Evolutionary conservation across 2,329 filamentous ascomycete genomes (phyloP), one percentile per base, ranked within the genome.

Genomic region (Huntiella abstrusa): DNA sequence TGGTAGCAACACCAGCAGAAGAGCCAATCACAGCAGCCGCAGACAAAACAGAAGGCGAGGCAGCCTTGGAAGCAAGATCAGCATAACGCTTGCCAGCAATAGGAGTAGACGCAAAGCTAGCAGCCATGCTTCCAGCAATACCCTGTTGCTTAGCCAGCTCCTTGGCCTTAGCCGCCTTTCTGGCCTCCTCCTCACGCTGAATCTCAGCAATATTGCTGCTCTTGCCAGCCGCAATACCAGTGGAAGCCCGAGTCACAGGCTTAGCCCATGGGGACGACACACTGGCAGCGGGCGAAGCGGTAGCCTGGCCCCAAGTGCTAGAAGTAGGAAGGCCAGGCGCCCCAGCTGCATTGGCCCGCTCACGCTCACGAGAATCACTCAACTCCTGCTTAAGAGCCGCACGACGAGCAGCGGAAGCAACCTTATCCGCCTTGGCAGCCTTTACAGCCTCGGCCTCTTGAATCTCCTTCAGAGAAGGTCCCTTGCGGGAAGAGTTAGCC

Each of bases 181-280:
- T 79, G 13, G 73, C 71, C 58, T 96, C 91, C 58, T 98, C 91
- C 63, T 98, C 91, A 52, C 87, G 87, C 60, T 96, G 91, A 49
- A 98, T 96, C 54, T 96, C 88, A 17, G 86, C 84, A 39, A 96
- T 69, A 0, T 86, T 94, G 72, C 95, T 95, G 68, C 92, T 91
- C 43, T 50, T 52, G n/a, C 43, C 33, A 2, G 57, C 54, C 1
- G 56, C 57, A 58, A 73, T 75, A 16, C 33, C 28, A 7, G 48
- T 46, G 5, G 43, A 19, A 5, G 35, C 41, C 1, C 48, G 48
- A n/a, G 35, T 35, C 1, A 65, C 62, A 2, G 78, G 75, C 61
- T 83, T 84, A 13, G 71, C 64, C 81, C 81, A 85, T 0, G 79
- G 75, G 55, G 68, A 73, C 40, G 65, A 59, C 8, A 45, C 42